Conservation (phyloP, 2,329 filamentous ascomycete species). For the Exserohilum rostratum region DNA sequence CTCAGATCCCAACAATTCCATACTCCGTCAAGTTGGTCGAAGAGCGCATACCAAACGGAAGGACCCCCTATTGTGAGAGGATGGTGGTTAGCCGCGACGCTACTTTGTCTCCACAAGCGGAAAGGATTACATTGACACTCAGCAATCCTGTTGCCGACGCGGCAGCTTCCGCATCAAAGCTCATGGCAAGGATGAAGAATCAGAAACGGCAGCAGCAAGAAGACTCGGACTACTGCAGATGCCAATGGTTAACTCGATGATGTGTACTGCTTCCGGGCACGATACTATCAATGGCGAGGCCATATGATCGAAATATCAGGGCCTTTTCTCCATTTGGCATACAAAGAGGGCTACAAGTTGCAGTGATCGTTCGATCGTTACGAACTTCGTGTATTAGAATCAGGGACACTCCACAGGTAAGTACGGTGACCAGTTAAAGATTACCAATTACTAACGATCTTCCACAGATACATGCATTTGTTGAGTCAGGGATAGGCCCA, state of each 20-base stretch:
- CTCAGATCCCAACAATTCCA: slow-evolving; percentile 19
- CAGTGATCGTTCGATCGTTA: too few species aligned
- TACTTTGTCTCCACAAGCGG: neutral
- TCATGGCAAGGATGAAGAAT: neutral
- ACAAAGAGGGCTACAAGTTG: too few species aligned
- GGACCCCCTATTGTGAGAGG: slow-evolving; percentile 31
- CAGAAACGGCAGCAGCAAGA: slow-evolving; percentile 5
- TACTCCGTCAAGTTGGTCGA: slow-evolving; percentile 35
- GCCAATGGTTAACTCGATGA: slow-evolving; percentile 31
- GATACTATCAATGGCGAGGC: neutral
- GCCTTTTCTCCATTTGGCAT: neutral
- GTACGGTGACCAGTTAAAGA: too few species aligned
- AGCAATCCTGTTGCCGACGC: slow-evolving; percentile 9
- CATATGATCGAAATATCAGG: neutral
- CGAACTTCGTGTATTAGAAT: too few species aligned
- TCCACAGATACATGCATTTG: too few species aligned
- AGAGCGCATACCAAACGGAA: slow-evolving; percentile 20
- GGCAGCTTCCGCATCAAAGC: slow-evolving; percentile 1
- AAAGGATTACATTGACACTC: slow-evolving; percentile 8
- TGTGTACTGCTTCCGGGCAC: neutral
- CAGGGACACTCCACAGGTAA: too few species aligned
- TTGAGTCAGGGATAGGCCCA: too few species aligned
- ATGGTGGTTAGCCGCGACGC: slow-evolving; percentile 8
- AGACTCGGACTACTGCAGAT: slow-evolving; percentile 19
- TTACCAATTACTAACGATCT: too few species aligned